A percentile compares a stretch with the other conserved stretches of the same genome.
Conservation (phyloP, 441 rosid genomes). For the Euphorbia schlechtendalii region DNA sequence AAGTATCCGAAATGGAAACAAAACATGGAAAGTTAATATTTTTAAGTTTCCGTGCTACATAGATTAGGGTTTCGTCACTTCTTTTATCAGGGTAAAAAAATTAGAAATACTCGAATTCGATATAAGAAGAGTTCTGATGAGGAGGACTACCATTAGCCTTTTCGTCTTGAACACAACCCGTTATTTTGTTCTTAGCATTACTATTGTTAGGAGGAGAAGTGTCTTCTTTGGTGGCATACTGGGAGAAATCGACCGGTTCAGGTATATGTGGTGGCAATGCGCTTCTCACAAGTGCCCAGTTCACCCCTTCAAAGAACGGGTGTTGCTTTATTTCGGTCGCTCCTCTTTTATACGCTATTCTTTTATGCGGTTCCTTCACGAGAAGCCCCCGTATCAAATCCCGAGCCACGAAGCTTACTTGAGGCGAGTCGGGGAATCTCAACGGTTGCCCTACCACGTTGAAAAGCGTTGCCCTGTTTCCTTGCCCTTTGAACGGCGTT, state of each 20-base stretch:
- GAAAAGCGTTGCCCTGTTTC: slow-evolving; percentile 65
- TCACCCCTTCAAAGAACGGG: slow-evolving; percentile 78
- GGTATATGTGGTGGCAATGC: slow-evolving; percentile 80
- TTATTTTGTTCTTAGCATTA: slow-evolving; percentile 22
- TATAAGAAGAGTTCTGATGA: slow-evolving; percentile 39
- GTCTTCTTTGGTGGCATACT: slow-evolving; percentile 53
- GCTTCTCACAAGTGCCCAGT: slow-evolving; percentile 81
- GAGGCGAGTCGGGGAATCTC: slow-evolving; percentile 67
- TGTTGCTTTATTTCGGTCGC: slow-evolving; percentile 90
- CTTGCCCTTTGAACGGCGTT: slow-evolving; percentile 83
- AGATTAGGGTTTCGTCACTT: not conserved
- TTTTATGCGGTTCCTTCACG: slow-evolving; percentile 68
- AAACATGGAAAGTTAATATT: too few species aligned
- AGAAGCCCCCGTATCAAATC: slow-evolving; percentile 70
- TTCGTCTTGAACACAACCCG: slow-evolving; percentile 22
- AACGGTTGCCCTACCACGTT: slow-evolving; percentile 80
- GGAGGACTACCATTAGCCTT: slow-evolving; percentile 21
- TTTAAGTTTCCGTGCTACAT: too few species aligned
- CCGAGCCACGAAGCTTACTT: slow-evolving; percentile 54
- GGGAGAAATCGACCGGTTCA: slow-evolving; percentile 60
- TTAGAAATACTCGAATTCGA: slow-evolving; percentile 82
- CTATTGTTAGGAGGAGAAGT: slow-evolving; percentile 19
- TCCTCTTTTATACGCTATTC: slow-evolving; percentile 72
- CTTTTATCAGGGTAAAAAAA: not conserved
- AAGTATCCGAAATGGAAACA: too few species aligned